Conservation (phyloP, 108 stramenopile genomes). For the Pseudonitzschia multistriata region DNA sequence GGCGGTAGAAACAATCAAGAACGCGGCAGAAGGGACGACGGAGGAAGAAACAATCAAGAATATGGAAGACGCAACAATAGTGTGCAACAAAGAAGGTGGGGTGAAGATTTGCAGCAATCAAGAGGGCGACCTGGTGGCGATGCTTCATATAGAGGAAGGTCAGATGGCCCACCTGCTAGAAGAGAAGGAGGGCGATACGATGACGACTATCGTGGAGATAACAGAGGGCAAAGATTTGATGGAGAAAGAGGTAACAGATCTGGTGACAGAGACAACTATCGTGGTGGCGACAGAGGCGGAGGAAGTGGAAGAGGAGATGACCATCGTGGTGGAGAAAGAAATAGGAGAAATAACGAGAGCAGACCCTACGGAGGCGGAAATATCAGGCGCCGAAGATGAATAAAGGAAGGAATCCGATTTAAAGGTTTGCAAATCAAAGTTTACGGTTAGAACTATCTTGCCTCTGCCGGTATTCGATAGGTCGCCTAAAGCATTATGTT, state of each 20-base stretch:
- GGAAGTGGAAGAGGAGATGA: constrained; percentile 20
- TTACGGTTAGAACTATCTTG: background rate
- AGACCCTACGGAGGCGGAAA: constrained; percentile 21
- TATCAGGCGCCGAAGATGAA: constrained; percentile 1
- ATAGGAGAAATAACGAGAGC: background rate
- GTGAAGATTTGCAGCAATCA: background rate
- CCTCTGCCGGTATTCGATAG: too few relatives aligned
- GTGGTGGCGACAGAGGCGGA: constrained; percentile 21
- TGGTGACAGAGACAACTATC: constrained; percentile 1
- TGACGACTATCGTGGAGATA: constrained; percentile 7
- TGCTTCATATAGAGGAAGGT: constrained; percentile 12
- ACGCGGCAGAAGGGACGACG: constrained; percentile 8
- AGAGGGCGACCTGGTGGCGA: constrained; percentile 11
- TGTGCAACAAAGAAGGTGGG: background rate
- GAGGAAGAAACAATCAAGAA: constrained; percentile 9
- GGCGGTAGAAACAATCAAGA: constrained; percentile 2
- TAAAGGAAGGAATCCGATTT: background rate
- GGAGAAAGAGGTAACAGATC: constrained; percentile 7
- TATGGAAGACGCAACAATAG: constrained; percentile 4
- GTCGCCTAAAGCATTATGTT: too few relatives aligned
- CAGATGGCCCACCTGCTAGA: constrained; percentile 18
- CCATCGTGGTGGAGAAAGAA: constrained; percentile 16
- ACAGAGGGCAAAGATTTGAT: constrained; percentile 1
- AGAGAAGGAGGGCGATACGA: constrained; percentile 19
- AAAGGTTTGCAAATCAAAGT: background rate